phyloP scores from a whole-genome alignment of 1,139 yeast genomes.

The Pichia sp. region DNA sequence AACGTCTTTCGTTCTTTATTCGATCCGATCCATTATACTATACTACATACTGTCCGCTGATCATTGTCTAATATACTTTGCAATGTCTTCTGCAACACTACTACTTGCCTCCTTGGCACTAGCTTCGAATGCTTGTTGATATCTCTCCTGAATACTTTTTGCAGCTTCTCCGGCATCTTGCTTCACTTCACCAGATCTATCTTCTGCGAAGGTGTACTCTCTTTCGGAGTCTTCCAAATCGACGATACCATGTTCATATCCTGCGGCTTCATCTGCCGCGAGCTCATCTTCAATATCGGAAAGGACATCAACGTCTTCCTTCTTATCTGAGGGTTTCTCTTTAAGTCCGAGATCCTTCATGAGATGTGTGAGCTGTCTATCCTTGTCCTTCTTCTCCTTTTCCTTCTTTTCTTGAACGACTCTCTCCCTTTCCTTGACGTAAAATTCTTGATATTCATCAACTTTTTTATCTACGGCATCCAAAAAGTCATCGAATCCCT shows the following conservation, averaged over 20 bases:
- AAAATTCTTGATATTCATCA: constrained; percentile 78
- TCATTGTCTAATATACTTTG: constrained; percentile 53
- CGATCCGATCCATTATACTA: too few species aligned
- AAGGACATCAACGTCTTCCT: constrained; percentile 37
- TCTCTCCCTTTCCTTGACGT: constrained; percentile 80
- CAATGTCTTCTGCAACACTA: constrained; percentile 64
- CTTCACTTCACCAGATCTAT: constrained; percentile 52
- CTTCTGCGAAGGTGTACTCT: constrained; percentile 73
- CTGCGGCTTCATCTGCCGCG: constrained; percentile 44
- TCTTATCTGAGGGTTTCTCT: constrained; percentile 29
- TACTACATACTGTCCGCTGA: too few species aligned
- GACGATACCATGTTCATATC: constrained; percentile 42
- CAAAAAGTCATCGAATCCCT: constrained; percentile 87
- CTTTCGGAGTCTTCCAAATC: constrained; percentile 47
- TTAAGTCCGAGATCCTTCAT: constrained; percentile 79
- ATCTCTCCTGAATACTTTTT: constrained; percentile 58
- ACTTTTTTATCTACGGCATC: constrained; percentile 78
- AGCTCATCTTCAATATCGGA: constrained; percentile 26
- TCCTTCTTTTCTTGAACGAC: constrained; percentile 71
- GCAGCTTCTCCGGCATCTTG: constrained; percentile 22
- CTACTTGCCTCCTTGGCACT: constrained; percentile 56
- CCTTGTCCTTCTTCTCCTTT: constrained; percentile 53
- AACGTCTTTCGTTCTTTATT: too few species aligned
- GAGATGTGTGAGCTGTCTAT: constrained; percentile 59
- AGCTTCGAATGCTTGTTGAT: constrained; percentile 64